Base-by-base conservation (phyloP, 1,139 yeast species). In the Hansenula anomala region DNA sequence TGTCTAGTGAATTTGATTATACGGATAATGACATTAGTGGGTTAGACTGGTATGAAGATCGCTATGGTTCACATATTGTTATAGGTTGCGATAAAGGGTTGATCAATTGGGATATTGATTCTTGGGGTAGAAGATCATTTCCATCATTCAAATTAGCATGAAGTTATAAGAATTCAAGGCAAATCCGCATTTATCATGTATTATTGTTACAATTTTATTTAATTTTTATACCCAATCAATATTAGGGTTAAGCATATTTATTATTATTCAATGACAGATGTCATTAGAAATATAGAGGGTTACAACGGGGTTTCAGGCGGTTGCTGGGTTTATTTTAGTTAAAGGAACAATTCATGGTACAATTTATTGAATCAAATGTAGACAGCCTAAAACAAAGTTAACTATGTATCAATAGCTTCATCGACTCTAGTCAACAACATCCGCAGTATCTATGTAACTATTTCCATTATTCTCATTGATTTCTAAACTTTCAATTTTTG, bases 71-170 rank as follows among this genome's bases (percentile, higher is more conserved):
- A 16, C 65, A 69, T 28, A 51, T 74, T 24, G 59, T 70, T 12
- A 65, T 73, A 28, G 78, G 78, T 2, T 62, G 70, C 24, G 69
- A 69, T 39, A 66, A 64, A 37, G 78, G 78, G 2, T 59, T 74
- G 28, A 58, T 71, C 37, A 64, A 65, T 43, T 73, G 78, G 78
- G 69, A 69, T 35, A 64, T 74, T 29, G 71, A 73, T 44, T 62
- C 73, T 10, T 70, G 76, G 75, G 67, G 71, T 26, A 62, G 79
- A 51, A 60, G 76, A 44, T 68, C 74, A 38, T 72, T 72, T 48
- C 73, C 77, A 4, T 54, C 64, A 11, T 66, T 42, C 34, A 30
- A 37, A 18, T 30, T 52, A 31, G 40, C 51, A 19, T 51, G 37
- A 46, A 7, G 10, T 18, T 7, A 12, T 4, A 9, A 13, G 6